Percentiles rank a stretch among this genome's conserved stretches.
These are phyloP conservation scores for Nakaseomyces bracarensis DNA, from an alignment of 1,139 yeast species.

Conservation along the genomic window DNA sequence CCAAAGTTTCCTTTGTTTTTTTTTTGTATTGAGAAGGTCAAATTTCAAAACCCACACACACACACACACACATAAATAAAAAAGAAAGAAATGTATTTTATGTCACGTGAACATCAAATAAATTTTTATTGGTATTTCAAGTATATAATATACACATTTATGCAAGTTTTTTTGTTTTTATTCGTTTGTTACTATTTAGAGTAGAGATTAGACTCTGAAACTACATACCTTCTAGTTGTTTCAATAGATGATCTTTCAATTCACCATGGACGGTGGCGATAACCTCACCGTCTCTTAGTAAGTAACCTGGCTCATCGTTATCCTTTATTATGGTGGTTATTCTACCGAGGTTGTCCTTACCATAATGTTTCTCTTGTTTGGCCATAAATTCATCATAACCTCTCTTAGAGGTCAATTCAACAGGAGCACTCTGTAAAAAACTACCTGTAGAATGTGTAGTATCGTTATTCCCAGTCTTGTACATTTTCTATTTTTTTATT, in stretches of 20 bases:
- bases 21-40: no score
- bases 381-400: constrained; percentile 34
- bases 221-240: constrained; percentile 14
- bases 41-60: no score
- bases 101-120: no score
- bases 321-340: constrained; percentile 30
- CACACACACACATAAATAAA: no score
- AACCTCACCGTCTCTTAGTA: constrained; percentile 30
- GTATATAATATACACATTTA: no score
- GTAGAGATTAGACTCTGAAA: background rate
- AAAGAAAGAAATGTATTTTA: no score
- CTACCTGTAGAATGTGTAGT: constrained; percentile 29
- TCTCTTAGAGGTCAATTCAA: constrained; percentile 33
- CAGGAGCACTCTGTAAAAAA: constrained; percentile 31
- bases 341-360: constrained; percentile 10
- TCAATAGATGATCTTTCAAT: constrained; percentile 27
- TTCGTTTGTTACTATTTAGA: background rate
- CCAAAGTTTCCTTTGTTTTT: no score
- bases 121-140: no score
- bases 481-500: background rate
- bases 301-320: constrained; percentile 27
- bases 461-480: constrained; percentile 5
- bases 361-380: constrained; percentile 15
- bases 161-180: background rate
- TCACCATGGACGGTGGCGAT: constrained; percentile 34